Evolutionary conservation across 345 rosid genomes (phyloP), one percentile per base, ranked within the genome.

Genomic region (Populus nigra): DNA sequence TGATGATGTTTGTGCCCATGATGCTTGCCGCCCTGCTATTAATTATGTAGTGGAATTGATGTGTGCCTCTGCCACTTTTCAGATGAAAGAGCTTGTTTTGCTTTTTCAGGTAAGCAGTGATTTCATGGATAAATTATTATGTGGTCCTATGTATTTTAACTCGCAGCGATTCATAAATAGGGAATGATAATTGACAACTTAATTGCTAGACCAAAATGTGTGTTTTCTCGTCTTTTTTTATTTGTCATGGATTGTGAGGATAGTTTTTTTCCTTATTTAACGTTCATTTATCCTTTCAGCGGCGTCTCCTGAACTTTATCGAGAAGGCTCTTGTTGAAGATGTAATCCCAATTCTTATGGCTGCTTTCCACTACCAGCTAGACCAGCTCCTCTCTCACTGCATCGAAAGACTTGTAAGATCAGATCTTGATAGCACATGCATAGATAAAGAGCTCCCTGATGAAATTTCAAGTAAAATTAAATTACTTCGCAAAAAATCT

Each of bases 11-110:
- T 88, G 91, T 68, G 38, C 9, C 0, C 91, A 88, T 63, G 77
- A 73, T 38, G 90, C 87, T 13, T 88, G 90, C 43, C 82, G 80
- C 27, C 91, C 91, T 73, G 85, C 85, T 1, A 68, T 88, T 18
- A 75, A 75, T 70, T 88, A 78, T 78, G 79, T 80, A 2, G 72
- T 88, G 47, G 87, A 88, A 55, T 78, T 88, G 85, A 75, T 87
- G 85, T 81, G 84, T 77, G 87, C 82, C 16, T 87, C 88, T 0
- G 79, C 88, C 41, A 79, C 83, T 20, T 88, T 88, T 76, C 75
- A 80, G 72, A 80, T 85, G 47, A 72, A 77, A 49, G 91, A 88
- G 72, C 81, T 85, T 18, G 84, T 47, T 71, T 55, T 72, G 71
- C 87, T 85, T 77, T 59, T 80, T 77, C 88, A 88, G 91, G 91